Base-by-base conservation (phyloP, 2,329 filamentous ascomycete genomes). In the Dothistroma pini region DNA sequence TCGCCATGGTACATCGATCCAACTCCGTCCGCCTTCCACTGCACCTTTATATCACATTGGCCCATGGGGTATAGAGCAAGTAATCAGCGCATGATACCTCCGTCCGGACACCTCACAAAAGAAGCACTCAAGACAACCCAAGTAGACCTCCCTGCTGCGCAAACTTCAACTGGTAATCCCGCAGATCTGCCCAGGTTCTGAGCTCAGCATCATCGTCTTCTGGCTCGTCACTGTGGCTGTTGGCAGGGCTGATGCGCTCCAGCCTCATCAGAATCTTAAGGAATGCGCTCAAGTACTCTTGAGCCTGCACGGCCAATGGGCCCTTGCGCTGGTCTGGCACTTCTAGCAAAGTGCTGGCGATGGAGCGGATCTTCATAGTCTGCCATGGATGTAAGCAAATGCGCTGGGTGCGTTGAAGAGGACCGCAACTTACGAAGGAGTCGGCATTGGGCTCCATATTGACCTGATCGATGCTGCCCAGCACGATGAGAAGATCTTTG, bases 321-420 rank as follows among this genome's bases (percentile, higher is more conserved):
- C 83, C 80, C 68, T 83, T 83, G 29, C 80, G 76, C 48, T 80
- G 76, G 54, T 81, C 79, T 1, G 84, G 83, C 1, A 81, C 78
- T 63, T 89, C 86, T 54, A 96, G 83, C 8, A 96, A 81, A 0
- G 91, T 95, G 31, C 88, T 89, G 1, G 91, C 91, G 44, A 96
- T 89, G 71, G 90, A 88, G 10, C 91, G 89, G 67, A 96, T 90
- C 79, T 96, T 96, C 78, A 86, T 86, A 70, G 90, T 91, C 83
- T 86, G 73, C 25, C 19, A 53, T 10, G 16, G 49, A n/a, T 31
- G 48, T 51, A 51, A 51, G 48, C 48, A 21, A 29, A 29, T 14
- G 48, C 48, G 29, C 21, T 22, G 51, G 48, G 44, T 57, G 16
- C 21, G 56, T 12, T 22, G 48, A 25, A 29, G 21, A 51, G 14